Base-by-base conservation (phyloP, 805 yeast genomes). In the Yamadazyma takamatsuzukensis region DNA sequence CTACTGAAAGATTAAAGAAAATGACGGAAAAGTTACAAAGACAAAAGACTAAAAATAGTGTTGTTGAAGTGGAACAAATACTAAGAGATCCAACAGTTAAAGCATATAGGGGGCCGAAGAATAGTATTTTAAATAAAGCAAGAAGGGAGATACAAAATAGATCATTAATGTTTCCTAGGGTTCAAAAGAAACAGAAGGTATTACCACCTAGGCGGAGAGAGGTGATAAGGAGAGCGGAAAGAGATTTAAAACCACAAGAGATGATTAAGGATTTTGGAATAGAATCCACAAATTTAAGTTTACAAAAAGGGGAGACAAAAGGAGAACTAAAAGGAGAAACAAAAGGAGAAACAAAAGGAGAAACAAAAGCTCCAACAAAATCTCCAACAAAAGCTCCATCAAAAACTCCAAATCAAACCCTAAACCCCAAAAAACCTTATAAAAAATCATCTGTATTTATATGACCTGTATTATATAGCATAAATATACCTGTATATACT, bases 1-100 rank as follows among this genome's bases (percentile, higher is more conserved):
- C 76, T 4, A 64, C 74, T 2, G 60, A 58, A 29, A 57, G 74
- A 34, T 52, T 75, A 9, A 60, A 72, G 29, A 53, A 47, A 18
- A 59, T 70, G 39, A 71, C 70, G 6, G 60, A 59, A 34, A 51
- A 51, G 27, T 43, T 74, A 18, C 58, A 59, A 25, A 39, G 45
- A 27, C 58, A 64, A 40, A 72, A 71, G 40, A 56, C 65, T 9
- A 63, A 56, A 32, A 69, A 64, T 41, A 60, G 70, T 34, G 64
- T 70, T 10, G 61, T 52, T 5, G 30, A 56, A 17, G 62, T 58
- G 7, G 47, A 42, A 14, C 53, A 50, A 14, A 36, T 54, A 6
- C 33, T 57, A n/a, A 26, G 53, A 18, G 63, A 57, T 29, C 64
- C 64, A 4, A 53, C 56, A 1, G 53, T 56, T 2, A 35, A 47